Evolutionary conservation across 2,329 filamentous ascomycete species (phyloP), one percentile per base, ranked within the genome.

Genomic region (Lecanicillium sp.): DNA sequence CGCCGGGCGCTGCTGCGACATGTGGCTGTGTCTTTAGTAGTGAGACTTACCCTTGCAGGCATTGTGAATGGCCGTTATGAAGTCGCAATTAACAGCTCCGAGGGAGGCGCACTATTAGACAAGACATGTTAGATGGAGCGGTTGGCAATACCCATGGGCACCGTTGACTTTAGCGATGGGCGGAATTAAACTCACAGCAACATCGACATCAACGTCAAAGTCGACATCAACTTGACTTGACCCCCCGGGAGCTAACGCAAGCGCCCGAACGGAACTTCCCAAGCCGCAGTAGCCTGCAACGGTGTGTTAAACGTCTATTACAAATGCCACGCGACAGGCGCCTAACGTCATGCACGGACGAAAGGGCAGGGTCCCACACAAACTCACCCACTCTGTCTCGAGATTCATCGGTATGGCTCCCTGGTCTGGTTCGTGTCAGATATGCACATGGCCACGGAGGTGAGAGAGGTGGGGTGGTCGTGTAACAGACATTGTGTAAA

Each of bases 401-500:
- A 6, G 50, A 48, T 17, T 57, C 49, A 34, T 53, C 53, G 32
- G 43, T 46, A 44, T 63, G 57, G 28, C 53, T 48, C n/a, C 61
- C 61, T 11, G 61, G 61, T 44, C 61, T 64, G 39, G 19, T 36
- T 22, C 41, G n/a, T 34, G 44, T 51, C 39, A 51, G 11, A n/a
- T n/a, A n/a, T n/a, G n/a, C n/a, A n/a, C n/a, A n/a, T n/a, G n/a
- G n/a, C n/a, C n/a, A n/a, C n/a, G n/a, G n/a, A n/a, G n/a, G n/a
- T n/a, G n/a, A n/a, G n/a, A n/a, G n/a, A n/a, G n/a, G n/a, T n/a
- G n/a, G n/a, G n/a, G n/a, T n/a, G n/a, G n/a, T n/a, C n/a, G n/a
- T n/a, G n/a, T n/a, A n/a, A 54, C 80, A 60, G 62, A 87, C 83
- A 94, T 85, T 7, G 84, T 83, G 57, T 94, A 87, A 6, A 97